A percentile compares a stretch with the other conserved stretches of the same genome.
phyloP scores from a whole-genome alignment of 176 grass and related monocot species.

The Avena sativa region DNA sequence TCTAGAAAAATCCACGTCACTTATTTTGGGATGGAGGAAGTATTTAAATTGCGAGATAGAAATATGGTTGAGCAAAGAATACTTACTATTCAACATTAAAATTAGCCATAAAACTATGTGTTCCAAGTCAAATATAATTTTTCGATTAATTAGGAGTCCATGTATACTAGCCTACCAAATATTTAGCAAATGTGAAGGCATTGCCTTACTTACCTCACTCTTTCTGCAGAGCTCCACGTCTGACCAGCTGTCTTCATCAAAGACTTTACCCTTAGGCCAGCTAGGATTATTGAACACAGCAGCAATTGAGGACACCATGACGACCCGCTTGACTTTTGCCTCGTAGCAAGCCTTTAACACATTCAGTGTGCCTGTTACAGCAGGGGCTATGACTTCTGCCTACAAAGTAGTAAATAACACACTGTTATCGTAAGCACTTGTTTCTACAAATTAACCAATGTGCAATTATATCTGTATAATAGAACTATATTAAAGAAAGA shows the following conservation, averaged over 20 bases:
- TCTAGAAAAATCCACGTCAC: too few species aligned
- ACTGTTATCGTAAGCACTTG: not conserved
- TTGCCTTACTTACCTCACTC: constrained; percentile 51
- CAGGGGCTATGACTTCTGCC: constrained; percentile 68
- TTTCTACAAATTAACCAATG: not conserved
- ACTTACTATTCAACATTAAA: not conserved
- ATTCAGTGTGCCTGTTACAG: constrained; percentile 77
- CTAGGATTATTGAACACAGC: constrained; percentile 57
- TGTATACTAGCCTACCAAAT: not conserved
- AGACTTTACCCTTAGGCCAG: constrained; percentile 65
- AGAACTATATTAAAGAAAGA: not conserved
- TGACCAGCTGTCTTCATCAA: constrained; percentile 75
- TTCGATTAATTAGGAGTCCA: not conserved
- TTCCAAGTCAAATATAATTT: not conserved
- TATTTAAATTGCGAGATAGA: not conserved
- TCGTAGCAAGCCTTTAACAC: constrained; percentile 76
- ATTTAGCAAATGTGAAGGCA: not conserved
- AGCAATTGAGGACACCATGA: constrained; percentile 67
- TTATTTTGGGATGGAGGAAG: too few species aligned
- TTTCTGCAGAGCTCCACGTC: constrained; percentile 68
- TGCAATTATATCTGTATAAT: not conserved
- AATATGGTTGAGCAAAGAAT: not conserved
- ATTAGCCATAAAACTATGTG: not conserved
- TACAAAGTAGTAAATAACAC: not conserved
- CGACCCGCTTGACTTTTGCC: constrained; percentile 74